Evolutionary conservation across 129 eudicot species (phyloP).

Genomic region (Flaveria sonorensis): DNA sequence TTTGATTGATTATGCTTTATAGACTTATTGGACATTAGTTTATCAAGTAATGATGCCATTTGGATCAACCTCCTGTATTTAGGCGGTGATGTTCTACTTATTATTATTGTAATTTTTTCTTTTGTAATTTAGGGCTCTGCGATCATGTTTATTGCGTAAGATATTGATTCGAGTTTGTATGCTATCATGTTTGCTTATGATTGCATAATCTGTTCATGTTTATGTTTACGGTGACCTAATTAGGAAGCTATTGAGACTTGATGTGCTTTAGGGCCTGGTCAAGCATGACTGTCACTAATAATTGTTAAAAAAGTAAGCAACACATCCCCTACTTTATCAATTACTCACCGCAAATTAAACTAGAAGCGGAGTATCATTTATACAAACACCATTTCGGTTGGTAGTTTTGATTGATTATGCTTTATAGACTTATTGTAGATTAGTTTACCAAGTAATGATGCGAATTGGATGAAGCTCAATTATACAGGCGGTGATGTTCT

Average conservation of each 20-base stretch:
- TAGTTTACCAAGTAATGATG: too few species aligned
- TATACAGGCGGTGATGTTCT: too few species aligned
- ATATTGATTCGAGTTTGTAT: slow-evolving; percentile 13
- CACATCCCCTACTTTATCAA: too few species aligned
- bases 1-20: not conserved
- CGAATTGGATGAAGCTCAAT: too few species aligned
- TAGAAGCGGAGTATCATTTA: too few species aligned
- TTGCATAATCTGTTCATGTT: slow-evolving; percentile 17
- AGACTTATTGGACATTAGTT: slow-evolving; percentile 13
- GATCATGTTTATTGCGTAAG: slow-evolving; percentile 18
- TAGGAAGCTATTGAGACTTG: slow-evolving; percentile 18
- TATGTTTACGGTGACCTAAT: slow-evolving; percentile 19
- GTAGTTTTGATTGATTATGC: too few species aligned
- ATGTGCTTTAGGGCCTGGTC: slow-evolving; percentile 23
- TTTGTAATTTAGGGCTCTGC: slow-evolving; percentile 49
- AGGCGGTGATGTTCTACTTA: not conserved
- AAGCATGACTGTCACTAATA: slow-evolving; percentile 20
- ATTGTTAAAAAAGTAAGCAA: not conserved
- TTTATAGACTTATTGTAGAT: too few species aligned
- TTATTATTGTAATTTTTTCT: not conserved
- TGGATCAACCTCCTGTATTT: slow-evolving; percentile 4
- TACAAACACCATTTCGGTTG: too few species aligned
- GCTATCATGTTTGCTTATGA: slow-evolving; percentile 2
- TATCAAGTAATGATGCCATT: slow-evolving; percentile 5
- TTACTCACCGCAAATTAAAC: too few species aligned